Evolutionary conservation across 108 stramenopile species (phyloP).

Genomic region (Ochromonas danica): DNA sequence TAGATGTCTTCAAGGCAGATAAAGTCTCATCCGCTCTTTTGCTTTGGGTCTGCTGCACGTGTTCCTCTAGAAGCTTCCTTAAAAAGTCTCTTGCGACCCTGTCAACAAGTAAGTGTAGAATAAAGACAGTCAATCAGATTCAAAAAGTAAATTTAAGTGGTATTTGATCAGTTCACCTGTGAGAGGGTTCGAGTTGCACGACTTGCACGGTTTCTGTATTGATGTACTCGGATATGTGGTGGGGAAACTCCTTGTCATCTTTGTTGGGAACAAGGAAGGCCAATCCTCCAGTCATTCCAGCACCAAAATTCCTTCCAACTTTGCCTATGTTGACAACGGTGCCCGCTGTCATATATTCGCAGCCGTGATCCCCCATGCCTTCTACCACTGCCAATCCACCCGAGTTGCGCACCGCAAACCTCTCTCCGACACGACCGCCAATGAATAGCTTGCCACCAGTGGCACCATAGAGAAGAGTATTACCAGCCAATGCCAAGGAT

Average conservation of each 20-base stretch:
- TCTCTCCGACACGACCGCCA: slow-evolving; percentile 49
- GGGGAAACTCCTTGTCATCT: not conserved
- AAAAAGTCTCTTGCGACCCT: not conserved
- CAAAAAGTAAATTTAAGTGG: not conserved
- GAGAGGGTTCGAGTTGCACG: not conserved
- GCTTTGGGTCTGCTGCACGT: not conserved
- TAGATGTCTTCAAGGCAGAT: not conserved
- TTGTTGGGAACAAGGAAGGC: slow-evolving; percentile 36
- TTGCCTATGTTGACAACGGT: slow-evolving; percentile 44
- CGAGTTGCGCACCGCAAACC: slow-evolving; percentile 55
- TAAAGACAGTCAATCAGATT: not conserved
- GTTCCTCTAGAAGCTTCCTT: not conserved
- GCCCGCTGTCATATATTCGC: slow-evolving; percentile 56
- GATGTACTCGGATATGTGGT: not conserved
- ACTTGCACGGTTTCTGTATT: not conserved
- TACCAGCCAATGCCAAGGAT: slow-evolving; percentile 26
- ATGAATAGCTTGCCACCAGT: slow-evolving; percentile 50
- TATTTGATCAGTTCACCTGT: not conserved
- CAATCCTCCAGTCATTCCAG: slow-evolving; percentile 52
- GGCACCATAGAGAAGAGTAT: slow-evolving; percentile 56
- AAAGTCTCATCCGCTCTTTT: not conserved
- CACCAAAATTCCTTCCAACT: slow-evolving; percentile 50
- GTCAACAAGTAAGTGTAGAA: not conserved
- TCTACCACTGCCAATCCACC: slow-evolving; percentile 49
- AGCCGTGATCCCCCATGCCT: slow-evolving; percentile 50